Conservation (phyloP, 441 rosid genomes). For the Mallotus repandus region DNA sequence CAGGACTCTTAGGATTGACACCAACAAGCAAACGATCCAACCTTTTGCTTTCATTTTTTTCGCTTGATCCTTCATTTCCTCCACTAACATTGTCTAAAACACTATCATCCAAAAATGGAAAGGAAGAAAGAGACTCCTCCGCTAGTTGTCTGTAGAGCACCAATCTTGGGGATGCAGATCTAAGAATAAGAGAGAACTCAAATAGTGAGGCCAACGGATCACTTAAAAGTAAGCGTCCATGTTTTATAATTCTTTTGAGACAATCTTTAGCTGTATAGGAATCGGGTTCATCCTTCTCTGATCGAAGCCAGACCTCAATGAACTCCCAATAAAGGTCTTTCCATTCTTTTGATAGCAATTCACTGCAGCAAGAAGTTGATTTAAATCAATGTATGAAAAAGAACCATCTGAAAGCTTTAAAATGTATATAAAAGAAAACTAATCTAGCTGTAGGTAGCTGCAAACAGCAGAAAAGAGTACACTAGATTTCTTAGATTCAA, state of each 20-base stretch:
- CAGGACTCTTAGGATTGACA: slow-evolving; percentile 49
- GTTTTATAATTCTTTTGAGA: slow-evolving; percentile 58
- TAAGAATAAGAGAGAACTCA: slow-evolving; percentile 80
- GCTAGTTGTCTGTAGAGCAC: slow-evolving; percentile 93
- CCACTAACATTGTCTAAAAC: slow-evolving; percentile 33
- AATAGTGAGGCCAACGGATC: slow-evolving; percentile 68
- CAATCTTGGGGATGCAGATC: slow-evolving; percentile 91
- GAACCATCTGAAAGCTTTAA: background rate
- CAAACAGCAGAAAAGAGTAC: background rate
- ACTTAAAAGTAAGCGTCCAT: slow-evolving; percentile 52
- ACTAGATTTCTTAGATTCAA: background rate
- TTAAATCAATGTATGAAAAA: background rate
- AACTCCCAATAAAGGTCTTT: slow-evolving; percentile 90
- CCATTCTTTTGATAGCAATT: slow-evolving; percentile 80
- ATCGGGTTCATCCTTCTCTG: slow-evolving; percentile 47
- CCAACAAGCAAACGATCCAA: slow-evolving; percentile 58
- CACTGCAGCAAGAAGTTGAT: slow-evolving; percentile 44
- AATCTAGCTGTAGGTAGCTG: background rate
- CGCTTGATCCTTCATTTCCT: slow-evolving; percentile 29
- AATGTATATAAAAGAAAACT: background rate
- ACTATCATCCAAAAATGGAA: slow-evolving; percentile 65
- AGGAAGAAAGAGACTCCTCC: slow-evolving; percentile 95
- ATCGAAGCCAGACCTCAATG: slow-evolving; percentile 68
- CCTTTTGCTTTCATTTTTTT: slow-evolving; percentile 30
- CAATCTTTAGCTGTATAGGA: slow-evolving; percentile 78